phyloP scores from a whole-genome alignment of 2,329 filamentous ascomycete genomes.

The Ophiostoma novo-ulmi region DNA sequence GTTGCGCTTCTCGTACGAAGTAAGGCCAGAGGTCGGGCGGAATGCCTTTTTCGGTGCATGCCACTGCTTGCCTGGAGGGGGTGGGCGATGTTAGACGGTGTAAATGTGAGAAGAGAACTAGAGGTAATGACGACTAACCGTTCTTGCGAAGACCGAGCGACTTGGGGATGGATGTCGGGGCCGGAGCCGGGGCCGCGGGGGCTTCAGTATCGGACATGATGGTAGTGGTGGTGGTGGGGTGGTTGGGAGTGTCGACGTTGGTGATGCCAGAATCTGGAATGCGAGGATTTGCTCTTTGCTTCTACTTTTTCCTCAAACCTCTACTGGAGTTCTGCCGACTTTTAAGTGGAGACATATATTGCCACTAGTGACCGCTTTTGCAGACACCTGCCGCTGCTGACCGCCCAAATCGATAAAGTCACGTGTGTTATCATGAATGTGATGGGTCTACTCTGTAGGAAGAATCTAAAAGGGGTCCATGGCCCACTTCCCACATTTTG shows the following conservation, averaged over 20 bases:
- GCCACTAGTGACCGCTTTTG: neutral
- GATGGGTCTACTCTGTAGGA: neutral
- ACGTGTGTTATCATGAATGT: slow-evolving; percentile 7
- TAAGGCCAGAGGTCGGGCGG: slow-evolving; percentile 71
- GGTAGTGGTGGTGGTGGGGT: neutral
- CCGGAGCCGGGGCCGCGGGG: slow-evolving; percentile 34
- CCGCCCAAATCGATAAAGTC: slow-evolving; percentile 19
- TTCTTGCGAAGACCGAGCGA: slow-evolving; percentile 72
- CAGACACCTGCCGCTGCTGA: slow-evolving; percentile 18
- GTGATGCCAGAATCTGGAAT: neutral
- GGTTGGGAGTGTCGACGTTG: neutral
- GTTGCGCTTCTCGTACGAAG: slow-evolving; percentile 70
- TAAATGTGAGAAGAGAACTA: neutral
- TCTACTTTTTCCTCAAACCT: slow-evolving; percentile 11
- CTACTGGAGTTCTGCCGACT: slow-evolving; percentile 18
- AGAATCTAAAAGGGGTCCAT: neutral
- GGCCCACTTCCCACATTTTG: neutral
- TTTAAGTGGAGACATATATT: slow-evolving; percentile 11
- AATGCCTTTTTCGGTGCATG: slow-evolving; percentile 78
- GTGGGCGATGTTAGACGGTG: neutral
- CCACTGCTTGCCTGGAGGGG: slow-evolving; percentile 87
- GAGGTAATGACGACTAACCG: slow-evolving; percentile 50
- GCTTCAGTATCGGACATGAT: slow-evolving; percentile 43
- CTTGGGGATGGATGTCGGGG: slow-evolving; percentile 35
- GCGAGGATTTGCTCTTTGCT: neutral